These are phyloP conservation scores for Cubamyces lactineus DNA, from an alignment of 768 basidiomycete genomes.

Conservation along the genomic window DNA sequence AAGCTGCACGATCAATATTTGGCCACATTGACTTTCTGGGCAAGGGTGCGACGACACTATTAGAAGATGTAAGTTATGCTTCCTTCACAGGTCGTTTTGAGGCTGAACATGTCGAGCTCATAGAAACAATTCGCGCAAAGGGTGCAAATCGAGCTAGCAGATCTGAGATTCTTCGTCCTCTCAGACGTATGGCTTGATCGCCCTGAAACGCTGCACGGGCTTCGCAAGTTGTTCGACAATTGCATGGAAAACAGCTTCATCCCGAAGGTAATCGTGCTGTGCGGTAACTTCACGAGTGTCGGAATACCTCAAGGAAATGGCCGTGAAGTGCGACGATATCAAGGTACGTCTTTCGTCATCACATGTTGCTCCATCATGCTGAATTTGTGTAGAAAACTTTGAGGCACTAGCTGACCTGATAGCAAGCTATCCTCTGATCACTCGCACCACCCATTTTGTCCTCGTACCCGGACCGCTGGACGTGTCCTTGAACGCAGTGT, in stretches of 20 bases:
- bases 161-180: slow-evolving; percentile 88
- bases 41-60: slow-evolving; percentile 85
- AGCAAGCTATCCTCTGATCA: slow-evolving; percentile 75
- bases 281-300: slow-evolving; percentile 91
- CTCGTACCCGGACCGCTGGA: slow-evolving; percentile 95
- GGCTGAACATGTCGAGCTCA: not conserved
- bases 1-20: slow-evolving; percentile 87
- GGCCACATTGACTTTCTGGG: slow-evolving; percentile 98
- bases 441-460: slow-evolving; percentile 83
- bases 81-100: not conserved
- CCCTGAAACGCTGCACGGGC: slow-evolving; percentile 75
- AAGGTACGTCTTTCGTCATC: slow-evolving; percentile 52
- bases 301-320: slow-evolving; percentile 80
- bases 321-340: slow-evolving; percentile 80
- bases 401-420: slow-evolving; percentile 86
- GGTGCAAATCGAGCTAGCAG: slow-evolving; percentile 67
- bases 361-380: not conserved
- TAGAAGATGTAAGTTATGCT: slow-evolving; percentile 81
- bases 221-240: slow-evolving; percentile 87
- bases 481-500: slow-evolving; percentile 74
- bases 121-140: slow-evolving; percentile 67
- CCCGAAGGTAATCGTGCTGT: slow-evolving; percentile 88
- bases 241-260: slow-evolving; percentile 86
- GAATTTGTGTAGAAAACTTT: slow-evolving; percentile 68
- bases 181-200: slow-evolving; percentile 98